phyloP scores from a whole-genome alignment of 768 basidiomycete genomes.

The Exidia glandulosa region DNA sequence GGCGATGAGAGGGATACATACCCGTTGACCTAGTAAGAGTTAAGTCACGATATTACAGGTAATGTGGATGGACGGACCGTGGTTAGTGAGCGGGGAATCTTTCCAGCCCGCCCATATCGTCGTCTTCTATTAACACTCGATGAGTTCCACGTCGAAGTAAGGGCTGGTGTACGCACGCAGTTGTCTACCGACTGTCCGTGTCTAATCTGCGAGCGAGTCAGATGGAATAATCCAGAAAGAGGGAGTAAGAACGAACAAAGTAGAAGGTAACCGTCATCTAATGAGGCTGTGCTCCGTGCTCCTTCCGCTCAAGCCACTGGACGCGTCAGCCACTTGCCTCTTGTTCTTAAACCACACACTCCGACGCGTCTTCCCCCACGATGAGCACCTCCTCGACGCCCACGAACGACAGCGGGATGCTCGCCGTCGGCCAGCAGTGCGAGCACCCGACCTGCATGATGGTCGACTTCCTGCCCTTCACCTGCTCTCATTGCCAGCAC shows the following conservation, averaged over 20 bases:
- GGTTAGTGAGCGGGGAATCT: constrained; percentile 63
- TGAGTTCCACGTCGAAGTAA: background rate
- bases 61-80: constrained; percentile 35
- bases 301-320: background rate
- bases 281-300: background rate
- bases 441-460: constrained; percentile 52
- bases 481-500: constrained; percentile 64
- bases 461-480: constrained; percentile 79
- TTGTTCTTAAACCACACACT: background rate
- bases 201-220: constrained; percentile 36
- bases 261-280: constrained; percentile 11
- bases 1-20: constrained; percentile 16
- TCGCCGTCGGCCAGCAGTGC: constrained; percentile 63
- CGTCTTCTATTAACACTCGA: constrained; percentile 18
- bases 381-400: constrained; percentile 10
- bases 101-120: constrained; percentile 65
- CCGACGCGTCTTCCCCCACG: constrained; percentile 12
- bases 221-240: background rate
- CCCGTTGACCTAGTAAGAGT: constrained; percentile 38
- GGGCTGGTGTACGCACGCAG: constrained; percentile 30
- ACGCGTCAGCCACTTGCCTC: constrained; percentile 2
- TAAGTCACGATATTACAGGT: background rate
- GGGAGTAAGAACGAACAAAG: background rate
- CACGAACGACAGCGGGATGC: constrained; percentile 28
- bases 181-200: constrained; percentile 76